phyloP scores from a whole-genome alignment of 441 rosid species.

The Erodium trifolium region DNA sequence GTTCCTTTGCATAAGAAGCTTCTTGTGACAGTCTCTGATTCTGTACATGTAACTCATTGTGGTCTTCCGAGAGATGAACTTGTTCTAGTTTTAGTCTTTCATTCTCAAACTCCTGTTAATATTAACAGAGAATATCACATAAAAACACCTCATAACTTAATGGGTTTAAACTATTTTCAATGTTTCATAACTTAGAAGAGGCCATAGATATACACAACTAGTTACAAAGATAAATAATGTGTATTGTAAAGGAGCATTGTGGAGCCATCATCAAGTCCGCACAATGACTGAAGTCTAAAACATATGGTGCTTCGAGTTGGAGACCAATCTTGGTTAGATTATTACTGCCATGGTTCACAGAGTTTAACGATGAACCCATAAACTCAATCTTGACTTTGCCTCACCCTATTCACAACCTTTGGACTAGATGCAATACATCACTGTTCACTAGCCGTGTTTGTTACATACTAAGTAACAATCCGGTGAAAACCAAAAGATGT shows the following conservation, averaged over 20 bases:
- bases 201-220: background rate
- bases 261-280: background rate
- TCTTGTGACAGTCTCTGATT: constrained; percentile 88
- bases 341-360: background rate
- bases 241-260: background rate
- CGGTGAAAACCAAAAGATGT: no score
- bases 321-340: no score
- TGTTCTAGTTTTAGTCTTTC: constrained; percentile 71
- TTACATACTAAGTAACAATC: background rate
- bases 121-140: constrained; percentile 14
- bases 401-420: background rate
- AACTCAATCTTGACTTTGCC: background rate
- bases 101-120: constrained; percentile 64
- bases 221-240: background rate
- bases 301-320: no score
- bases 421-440: background rate
- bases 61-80: constrained; percentile 74
- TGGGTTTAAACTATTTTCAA: background rate
- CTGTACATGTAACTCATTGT: constrained; percentile 69
- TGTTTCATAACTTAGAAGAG: background rate
- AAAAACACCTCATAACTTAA: background rate
- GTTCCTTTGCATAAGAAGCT: constrained; percentile 91
- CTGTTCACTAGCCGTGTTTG: background rate
- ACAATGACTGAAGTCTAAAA: background rate
- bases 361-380: background rate